Conservation (phyloP, 495 filamentous ascomycete species). For the Acidomyces sp. region DNA sequence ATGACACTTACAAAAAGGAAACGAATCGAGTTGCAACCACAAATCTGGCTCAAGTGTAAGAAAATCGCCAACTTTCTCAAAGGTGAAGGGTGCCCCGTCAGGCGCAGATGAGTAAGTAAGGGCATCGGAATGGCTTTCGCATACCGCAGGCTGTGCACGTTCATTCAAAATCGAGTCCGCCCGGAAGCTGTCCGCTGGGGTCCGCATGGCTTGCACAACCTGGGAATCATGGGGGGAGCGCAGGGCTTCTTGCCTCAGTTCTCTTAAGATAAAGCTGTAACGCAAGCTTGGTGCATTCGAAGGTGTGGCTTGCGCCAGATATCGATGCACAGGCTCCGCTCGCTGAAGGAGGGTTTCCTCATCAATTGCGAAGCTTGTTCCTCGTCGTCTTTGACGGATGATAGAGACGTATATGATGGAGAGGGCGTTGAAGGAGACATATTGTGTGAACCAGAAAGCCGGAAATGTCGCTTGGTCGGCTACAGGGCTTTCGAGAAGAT, state of each 20-base stretch:
- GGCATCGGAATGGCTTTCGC: neutral
- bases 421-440: conserved; percentile 29
- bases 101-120: neutral
- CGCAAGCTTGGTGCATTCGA: conserved; percentile 40
- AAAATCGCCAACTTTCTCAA: neutral
- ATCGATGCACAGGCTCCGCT: conserved; percentile 35
- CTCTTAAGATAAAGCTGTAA: conserved; percentile 40
- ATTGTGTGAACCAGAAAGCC: conserved; percentile 32
- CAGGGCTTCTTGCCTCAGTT: conserved; percentile 23
- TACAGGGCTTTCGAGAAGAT: conserved; percentile 1
- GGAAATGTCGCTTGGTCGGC: conserved; percentile 18
- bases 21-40: conserved; percentile 16
- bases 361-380: neutral
- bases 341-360: conserved; percentile 3
- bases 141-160: neutral
- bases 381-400: conserved; percentile 21
- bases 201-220: neutral
- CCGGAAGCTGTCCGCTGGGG: no score
- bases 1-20: conserved; percentile 15
- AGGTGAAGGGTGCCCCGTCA: neutral
- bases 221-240: neutral
- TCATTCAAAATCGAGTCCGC: no score
- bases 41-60: conserved; percentile 9
- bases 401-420: conserved; percentile 29
- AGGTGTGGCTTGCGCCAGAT: conserved; percentile 37